These are phyloP conservation scores for Hysterium pulicare DNA, from an alignment of 2,329 filamentous ascomycete genomes.

Conservation along the genomic window DNA sequence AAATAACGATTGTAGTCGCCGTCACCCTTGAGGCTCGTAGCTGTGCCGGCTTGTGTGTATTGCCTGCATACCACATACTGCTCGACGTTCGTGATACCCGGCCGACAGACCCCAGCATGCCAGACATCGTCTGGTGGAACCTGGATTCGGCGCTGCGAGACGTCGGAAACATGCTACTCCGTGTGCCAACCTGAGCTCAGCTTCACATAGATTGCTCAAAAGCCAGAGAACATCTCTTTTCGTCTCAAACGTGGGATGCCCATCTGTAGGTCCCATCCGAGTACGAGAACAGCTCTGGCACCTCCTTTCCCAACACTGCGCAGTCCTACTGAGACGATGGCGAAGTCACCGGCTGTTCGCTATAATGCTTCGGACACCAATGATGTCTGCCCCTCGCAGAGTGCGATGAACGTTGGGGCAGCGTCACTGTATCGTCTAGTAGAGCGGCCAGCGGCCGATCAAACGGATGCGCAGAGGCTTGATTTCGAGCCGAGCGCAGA, in stretches of 20 bases:
- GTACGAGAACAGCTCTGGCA: no score
- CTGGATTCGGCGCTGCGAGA: slow-evolving; percentile 3
- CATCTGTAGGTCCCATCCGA: no score
- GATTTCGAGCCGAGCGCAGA: slow-evolving; percentile 26
- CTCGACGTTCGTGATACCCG: neutral
- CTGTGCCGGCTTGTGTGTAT: neutral
- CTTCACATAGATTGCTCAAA: slow-evolving; percentile 7
- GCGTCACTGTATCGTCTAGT: slow-evolving; percentile 1
- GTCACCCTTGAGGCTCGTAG: neutral
- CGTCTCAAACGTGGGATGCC: neutral
- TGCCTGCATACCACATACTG: slow-evolving; percentile 4
- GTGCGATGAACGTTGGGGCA: slow-evolving; percentile 2
- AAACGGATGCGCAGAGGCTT: slow-evolving; percentile 36
- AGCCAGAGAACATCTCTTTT: slow-evolving; percentile 2
- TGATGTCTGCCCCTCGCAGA: no score
- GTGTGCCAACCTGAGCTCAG: slow-evolving; percentile 10
- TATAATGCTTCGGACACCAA: no score
- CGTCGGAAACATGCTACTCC: slow-evolving; percentile 11
- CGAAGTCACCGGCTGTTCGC: no score
- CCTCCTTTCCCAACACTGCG: no score
- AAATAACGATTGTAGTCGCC: slow-evolving; percentile 1
- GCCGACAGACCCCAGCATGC: slow-evolving; percentile 8
- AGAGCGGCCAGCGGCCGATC: slow-evolving; percentile 28
- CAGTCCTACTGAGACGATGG: no score
- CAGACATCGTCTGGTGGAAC: slow-evolving; percentile 9